Percentiles rank a stretch among this genome's conserved stretches.
These are phyloP conservation scores for Hygrophoropsis aurantiaca DNA, from an alignment of 768 basidiomycete species.

Conservation along the genomic window DNA sequence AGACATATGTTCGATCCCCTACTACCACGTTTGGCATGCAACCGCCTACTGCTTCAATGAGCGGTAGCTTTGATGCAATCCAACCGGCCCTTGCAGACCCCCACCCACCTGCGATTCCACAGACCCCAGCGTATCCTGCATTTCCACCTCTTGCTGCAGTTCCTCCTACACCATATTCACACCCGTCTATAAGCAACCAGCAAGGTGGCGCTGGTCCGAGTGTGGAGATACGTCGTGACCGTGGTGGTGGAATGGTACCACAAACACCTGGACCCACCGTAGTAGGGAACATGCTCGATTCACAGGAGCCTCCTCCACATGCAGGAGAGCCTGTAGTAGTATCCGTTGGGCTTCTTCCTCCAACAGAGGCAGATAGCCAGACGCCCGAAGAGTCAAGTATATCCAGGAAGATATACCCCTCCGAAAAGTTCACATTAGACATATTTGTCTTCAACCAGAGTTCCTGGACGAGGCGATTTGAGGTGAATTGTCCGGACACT, in stretches of 20 bases:
- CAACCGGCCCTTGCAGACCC: conserved; percentile 12
- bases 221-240: conserved; percentile 67
- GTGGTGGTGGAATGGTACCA: conserved; percentile 41
- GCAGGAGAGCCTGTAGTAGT: conserved; percentile 64
- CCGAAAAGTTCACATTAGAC: conserved; percentile 77
- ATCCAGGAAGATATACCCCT: conserved; percentile 61
- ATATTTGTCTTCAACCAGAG: conserved; percentile 87
- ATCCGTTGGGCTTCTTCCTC: conserved; percentile 55
- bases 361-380: conserved; percentile 20
- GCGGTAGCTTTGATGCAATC: conserved; percentile 1
- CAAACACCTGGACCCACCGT: conserved; percentile 60
- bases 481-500: conserved; percentile 66
- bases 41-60: conserved; percentile 29
- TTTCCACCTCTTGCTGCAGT: conserved; percentile 50
- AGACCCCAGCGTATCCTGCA: conserved; percentile 74
- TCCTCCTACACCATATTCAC: conserved; percentile 54
- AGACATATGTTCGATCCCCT: conserved; percentile 26
- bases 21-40: conserved; percentile 33
- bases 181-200: conserved; percentile 53
- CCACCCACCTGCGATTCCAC: conserved; percentile 36
- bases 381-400: conserved; percentile 12
- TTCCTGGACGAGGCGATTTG: conserved; percentile 72
- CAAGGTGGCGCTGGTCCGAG: conserved; percentile 52
- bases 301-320: conserved; percentile 14
- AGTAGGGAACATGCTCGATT: conserved; percentile 38